Evolutionary conservation across 768 basidiomycete genomes (phyloP).

Genomic region (Amanita molliuscula): DNA sequence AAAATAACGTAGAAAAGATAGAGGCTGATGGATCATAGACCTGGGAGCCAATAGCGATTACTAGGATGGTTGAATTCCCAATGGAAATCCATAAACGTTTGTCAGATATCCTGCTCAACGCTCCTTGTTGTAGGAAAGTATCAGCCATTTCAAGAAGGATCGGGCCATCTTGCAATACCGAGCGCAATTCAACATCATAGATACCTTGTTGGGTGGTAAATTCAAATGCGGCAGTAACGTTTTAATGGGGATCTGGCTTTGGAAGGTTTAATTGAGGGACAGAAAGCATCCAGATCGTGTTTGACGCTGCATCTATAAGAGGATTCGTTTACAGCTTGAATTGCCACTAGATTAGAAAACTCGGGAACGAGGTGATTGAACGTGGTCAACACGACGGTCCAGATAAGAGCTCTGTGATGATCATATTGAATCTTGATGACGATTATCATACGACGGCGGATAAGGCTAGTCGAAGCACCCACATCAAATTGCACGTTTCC

Average conservation of each 20-base stretch:
- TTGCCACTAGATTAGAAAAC: constrained; percentile 55
- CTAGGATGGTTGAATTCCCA: constrained; percentile 66
- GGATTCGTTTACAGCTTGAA: constrained; percentile 77
- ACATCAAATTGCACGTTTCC: constrained; percentile 66
- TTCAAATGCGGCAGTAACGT: constrained; percentile 18
- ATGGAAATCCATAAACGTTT: constrained; percentile 74
- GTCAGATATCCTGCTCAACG: background rate
- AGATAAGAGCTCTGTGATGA: constrained; percentile 69
- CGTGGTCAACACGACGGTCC: constrained; percentile 73
- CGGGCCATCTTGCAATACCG: background rate
- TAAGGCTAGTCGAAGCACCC: constrained; percentile 2
- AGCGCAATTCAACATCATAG: constrained; percentile 16
- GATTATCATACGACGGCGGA: background rate
- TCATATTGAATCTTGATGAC: constrained; percentile 53
- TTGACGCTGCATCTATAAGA: constrained; percentile 65
- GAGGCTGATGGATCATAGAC: constrained; percentile 71
- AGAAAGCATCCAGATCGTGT: constrained; percentile 43
- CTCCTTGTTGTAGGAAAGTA: background rate
- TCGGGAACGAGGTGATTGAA: constrained; percentile 59
- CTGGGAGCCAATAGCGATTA: constrained; percentile 65
- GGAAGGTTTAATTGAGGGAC: constrained; percentile 19
- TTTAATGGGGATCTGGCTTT: constrained; percentile 11
- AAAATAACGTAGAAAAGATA: constrained; percentile 59
- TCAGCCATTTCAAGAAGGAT: background rate
- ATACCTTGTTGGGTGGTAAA: constrained; percentile 10